Evolutionary conservation across 2,329 filamentous ascomycete species (phyloP).

Genomic region (Xylaria sp.): DNA sequence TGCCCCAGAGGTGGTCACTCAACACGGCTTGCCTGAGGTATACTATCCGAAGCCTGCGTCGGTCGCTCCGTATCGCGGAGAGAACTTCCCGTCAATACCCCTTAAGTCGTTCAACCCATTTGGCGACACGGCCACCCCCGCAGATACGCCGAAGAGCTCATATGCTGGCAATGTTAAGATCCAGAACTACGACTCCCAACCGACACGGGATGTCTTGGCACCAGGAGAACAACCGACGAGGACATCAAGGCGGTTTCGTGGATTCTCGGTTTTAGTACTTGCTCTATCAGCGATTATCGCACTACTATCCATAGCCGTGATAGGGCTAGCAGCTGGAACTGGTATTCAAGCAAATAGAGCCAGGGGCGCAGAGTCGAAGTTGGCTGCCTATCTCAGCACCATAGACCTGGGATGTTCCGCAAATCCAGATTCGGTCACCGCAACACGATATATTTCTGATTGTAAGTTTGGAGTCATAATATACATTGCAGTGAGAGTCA

Average conservation of each 20-base stretch:
- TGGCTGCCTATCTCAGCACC: slow-evolving; percentile 43
- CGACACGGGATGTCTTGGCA: slow-evolving; percentile 31
- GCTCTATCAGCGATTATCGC: slow-evolving; percentile 55
- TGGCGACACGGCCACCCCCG: slow-evolving; percentile 32
- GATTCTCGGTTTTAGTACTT: slow-evolving; percentile 54
- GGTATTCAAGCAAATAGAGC: slow-evolving; percentile 55
- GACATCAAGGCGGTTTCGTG: slow-evolving; percentile 45
- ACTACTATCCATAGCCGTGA: slow-evolving; percentile 53
- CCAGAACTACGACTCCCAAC: slow-evolving; percentile 38
- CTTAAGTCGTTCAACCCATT: slow-evolving; percentile 37
- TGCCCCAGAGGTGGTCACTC: slow-evolving; percentile 46
- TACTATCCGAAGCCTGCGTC: slow-evolving; percentile 44
- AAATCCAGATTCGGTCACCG: slow-evolving; percentile 49
- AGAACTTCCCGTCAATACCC: slow-evolving; percentile 29
- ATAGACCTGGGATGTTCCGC: slow-evolving; percentile 54
- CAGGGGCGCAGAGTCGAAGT: slow-evolving; percentile 49
- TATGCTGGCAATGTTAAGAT: slow-evolving; percentile 25
- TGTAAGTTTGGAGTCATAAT: slow-evolving; percentile 46
- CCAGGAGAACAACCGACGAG: slow-evolving; percentile 31
- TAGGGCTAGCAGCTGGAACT: slow-evolving; percentile 57
- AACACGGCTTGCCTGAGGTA: slow-evolving; percentile 44
- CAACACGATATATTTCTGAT: slow-evolving; percentile 53
- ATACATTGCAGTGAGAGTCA: not conserved
- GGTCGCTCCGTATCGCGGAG: slow-evolving; percentile 30
- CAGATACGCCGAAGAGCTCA: slow-evolving; percentile 32